Evolutionary conservation across 306 rosid genomes (phyloP).

Genomic region (Rubus idaeus): DNA sequence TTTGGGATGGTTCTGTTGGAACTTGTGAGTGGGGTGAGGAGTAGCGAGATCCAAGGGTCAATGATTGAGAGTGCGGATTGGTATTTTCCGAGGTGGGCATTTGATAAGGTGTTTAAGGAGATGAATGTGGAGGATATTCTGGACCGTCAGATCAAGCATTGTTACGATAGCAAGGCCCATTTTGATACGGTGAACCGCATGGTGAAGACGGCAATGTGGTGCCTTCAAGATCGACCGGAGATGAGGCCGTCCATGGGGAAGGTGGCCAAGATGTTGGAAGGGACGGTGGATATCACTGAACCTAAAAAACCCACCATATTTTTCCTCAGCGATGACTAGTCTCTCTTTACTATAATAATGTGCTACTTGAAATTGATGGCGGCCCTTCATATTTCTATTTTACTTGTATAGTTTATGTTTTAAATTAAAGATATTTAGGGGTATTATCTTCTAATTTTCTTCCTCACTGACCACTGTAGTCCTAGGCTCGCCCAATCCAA

Average conservation of each 20-base stretch:
- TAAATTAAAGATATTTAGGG: not conserved
- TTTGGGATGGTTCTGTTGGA: slow-evolving; percentile 89
- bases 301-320: slow-evolving; percentile 82
- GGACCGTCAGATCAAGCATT: slow-evolving; percentile 55
- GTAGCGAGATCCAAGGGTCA: slow-evolving; percentile 48
- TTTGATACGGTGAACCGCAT: slow-evolving; percentile 69
- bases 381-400: not conserved
- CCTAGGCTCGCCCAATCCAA: not conserved
- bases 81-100: slow-evolving; percentile 91
- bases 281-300: slow-evolving; percentile 71
- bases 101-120: slow-evolving; percentile 77
- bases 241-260: slow-evolving; percentile 92
- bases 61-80: slow-evolving; percentile 55
- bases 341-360: not conserved
- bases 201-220: slow-evolving; percentile 96
- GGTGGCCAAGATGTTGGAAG: slow-evolving; percentile 95
- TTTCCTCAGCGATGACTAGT: slow-evolving; percentile 57
- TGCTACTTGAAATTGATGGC: not conserved
- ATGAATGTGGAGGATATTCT: slow-evolving; percentile 69
- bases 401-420: not conserved
- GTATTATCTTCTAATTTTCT: not conserved
- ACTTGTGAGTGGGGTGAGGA: slow-evolving; percentile 70
- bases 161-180: slow-evolving; percentile 59
- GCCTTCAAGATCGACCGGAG: slow-evolving; percentile 81
- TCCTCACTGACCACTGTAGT: not conserved